Base-by-base conservation (phyloP, 1,139 yeast species). In the Saccharomycopsis crataegensis region DNA sequence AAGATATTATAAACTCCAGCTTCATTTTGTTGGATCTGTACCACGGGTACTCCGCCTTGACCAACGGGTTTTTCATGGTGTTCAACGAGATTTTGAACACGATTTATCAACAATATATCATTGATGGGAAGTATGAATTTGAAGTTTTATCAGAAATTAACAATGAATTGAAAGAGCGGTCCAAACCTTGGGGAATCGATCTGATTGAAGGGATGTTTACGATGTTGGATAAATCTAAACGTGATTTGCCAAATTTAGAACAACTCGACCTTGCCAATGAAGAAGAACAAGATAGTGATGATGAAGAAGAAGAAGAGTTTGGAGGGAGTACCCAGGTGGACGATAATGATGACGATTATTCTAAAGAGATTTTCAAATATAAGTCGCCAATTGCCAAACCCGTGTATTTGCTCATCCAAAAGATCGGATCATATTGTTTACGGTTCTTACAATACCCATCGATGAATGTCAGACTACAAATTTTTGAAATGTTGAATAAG, bases 1-100 rank as follows among this genome's bases (percentile, higher is more conserved):
- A 75, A 53, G 98, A 91, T 66, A 73, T 91, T 1, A 70, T 91
- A 8, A 78, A 81, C 41, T 81, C 90, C 11, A 76, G 89, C 60
- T 88, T 93, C 66, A 80, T 83, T 9, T 70, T 90, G 38, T 73
- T 93, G 50, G 98, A 93, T 66, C 75, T 82, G 46, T 91, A 84
- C 62, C 96, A 91, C 68, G 95, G 94, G 0, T 91, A 93, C 65
- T 71, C 81, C 1, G 71, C 74, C 14, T 70, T 93, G 28, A 83
- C 88, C 49, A 83, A 83, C 57, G 90, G 90, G 0, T 83, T 89
- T 57, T 87, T 91, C 59, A 69, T 77, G 6, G 84, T 88, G 0
- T 87, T 91, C 62, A 78, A 77, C 49, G 83, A 85, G 16, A 68
- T 91, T 1, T 74, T 83, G 1, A 69, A 69, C 16, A 87, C 85